phyloP scores from a whole-genome alignment of 176 grass and related monocot species.

The Elaeis guineensis region DNA sequence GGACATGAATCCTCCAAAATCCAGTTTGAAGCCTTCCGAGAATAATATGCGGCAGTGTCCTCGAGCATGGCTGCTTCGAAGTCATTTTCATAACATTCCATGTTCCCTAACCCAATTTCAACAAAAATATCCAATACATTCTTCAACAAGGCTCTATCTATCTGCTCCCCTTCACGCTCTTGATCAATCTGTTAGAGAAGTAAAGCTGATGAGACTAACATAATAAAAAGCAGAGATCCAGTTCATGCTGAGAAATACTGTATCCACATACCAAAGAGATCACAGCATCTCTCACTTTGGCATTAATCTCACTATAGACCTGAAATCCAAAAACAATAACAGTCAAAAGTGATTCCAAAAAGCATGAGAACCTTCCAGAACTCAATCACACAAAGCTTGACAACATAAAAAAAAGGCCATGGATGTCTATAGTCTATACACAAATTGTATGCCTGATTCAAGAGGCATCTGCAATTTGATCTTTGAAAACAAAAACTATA shows the following conservation, averaged over 20 bases:
- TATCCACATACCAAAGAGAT: slow-evolving; percentile 57
- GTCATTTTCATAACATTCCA: slow-evolving; percentile 80
- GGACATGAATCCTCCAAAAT: slow-evolving; percentile 90
- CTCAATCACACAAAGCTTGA: too few relatives aligned
- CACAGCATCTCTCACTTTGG: slow-evolving; percentile 69
- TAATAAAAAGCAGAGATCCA: background rate
- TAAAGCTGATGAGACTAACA: background rate
- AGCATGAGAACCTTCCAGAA: too few relatives aligned
- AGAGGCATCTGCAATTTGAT: too few relatives aligned
- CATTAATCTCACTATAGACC: slow-evolving; percentile 91
- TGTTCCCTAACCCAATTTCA: slow-evolving; percentile 70
- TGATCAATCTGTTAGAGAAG: slow-evolving; percentile 69
- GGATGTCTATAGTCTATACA: too few relatives aligned
- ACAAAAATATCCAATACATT: slow-evolving; percentile 96
- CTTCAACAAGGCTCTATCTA: slow-evolving; percentile 85
- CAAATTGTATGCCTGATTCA: background rate
- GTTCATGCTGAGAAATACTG: background rate
- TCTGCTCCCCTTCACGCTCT: slow-evolving; percentile 91
- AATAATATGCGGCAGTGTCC: slow-evolving; percentile 81
- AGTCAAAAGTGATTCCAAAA: too few relatives aligned
- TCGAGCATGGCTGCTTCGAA: slow-evolving; percentile 86
- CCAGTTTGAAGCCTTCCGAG: slow-evolving; percentile 87
- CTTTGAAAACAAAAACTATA: too few relatives aligned
- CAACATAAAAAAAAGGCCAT: background rate
- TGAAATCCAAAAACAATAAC: slow-evolving; percentile 15